A percentile compares a stretch with the other conserved stretches of the same genome.
Evolutionary conservation across 192 early-diverging fungal genomes (phyloP).

Genomic region (Linnemannia schmuckeri): DNA sequence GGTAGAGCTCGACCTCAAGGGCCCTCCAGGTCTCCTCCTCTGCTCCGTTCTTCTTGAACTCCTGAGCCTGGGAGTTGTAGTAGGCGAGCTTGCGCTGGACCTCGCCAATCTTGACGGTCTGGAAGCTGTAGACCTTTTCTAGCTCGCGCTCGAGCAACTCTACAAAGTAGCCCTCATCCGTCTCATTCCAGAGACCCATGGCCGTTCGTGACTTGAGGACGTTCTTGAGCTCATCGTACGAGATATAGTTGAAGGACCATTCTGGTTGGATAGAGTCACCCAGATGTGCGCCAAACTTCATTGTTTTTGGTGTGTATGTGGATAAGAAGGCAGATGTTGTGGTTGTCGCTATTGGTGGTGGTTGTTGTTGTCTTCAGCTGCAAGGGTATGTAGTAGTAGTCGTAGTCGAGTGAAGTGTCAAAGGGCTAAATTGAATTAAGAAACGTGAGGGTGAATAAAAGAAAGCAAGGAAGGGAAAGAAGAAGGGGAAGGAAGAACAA

Average conservation of each 20-base stretch:
- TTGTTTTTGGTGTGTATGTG: constrained; percentile 30
- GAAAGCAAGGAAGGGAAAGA: neutral
- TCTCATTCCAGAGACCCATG: constrained; percentile 80
- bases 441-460: neutral
- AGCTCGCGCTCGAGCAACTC: constrained; percentile 90
- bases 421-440: neutral
- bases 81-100: constrained; percentile 37
- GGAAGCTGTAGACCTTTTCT: constrained; percentile 76
- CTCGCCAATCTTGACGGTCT: constrained; percentile 42
- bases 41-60: constrained; percentile 81
- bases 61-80: constrained; percentile 67
- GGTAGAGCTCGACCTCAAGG: constrained; percentile 78
- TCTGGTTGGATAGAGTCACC: constrained; percentile 78
- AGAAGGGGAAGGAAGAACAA: neutral
- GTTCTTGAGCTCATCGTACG: constrained; percentile 90
- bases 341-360: neutral
- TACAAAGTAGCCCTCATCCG: constrained; percentile 92
- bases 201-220: constrained; percentile 77
- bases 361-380: neutral
- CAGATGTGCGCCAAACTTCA: constrained; percentile 94
- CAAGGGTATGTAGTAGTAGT: neutral
- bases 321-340: neutral
- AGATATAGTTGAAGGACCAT: constrained; percentile 86
- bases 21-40: constrained; percentile 79
- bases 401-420: neutral